Percentiles rank a stretch among this genome's conserved stretches.
Conservation (phyloP, 352 stramenopile genomes). For the Phytopythium cucurbitacearum region DNA sequence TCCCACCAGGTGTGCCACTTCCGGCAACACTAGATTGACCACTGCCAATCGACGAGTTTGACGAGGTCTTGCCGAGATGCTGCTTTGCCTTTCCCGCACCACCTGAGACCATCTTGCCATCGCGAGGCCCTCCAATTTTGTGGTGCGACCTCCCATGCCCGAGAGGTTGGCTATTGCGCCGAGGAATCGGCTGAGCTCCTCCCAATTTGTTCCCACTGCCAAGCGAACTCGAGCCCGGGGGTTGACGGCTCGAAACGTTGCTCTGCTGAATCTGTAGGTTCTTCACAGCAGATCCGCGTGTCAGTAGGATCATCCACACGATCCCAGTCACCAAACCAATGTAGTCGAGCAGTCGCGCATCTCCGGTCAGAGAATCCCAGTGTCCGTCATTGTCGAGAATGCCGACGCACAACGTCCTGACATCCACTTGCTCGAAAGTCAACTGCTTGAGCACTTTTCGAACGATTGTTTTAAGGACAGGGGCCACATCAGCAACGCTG, state of each 20-base stretch:
- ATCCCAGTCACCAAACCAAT: conserved; percentile 73
- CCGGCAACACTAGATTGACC: conserved; percentile 6
- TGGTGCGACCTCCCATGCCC: conserved; percentile 9
- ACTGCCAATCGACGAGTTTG: not conserved
- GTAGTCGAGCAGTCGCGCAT: conserved; percentile 71
- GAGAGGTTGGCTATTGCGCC: conserved; percentile 30
- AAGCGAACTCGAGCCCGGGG: conserved; percentile 22
- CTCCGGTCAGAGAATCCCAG: conserved; percentile 57
- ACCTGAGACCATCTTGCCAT: conserved; percentile 21
- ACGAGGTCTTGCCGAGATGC: conserved; percentile 11
- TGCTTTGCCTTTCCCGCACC: conserved; percentile 34
- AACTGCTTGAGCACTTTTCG: conserved; percentile 81
- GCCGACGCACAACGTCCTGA: conserved; percentile 72
- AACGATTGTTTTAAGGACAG: conserved; percentile 82
- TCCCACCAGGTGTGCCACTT: conserved; percentile 7
- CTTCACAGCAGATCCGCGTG: conserved; percentile 75
- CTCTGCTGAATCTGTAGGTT: conserved; percentile 84
- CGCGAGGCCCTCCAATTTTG: conserved; percentile 17
- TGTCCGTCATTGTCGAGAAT: conserved; percentile 74
- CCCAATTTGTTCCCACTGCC: conserved; percentile 41
- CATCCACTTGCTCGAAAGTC: conserved; percentile 80
- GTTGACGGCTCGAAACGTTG: conserved; percentile 33
- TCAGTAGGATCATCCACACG: conserved; percentile 73
- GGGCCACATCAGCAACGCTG: conserved; percentile 62
- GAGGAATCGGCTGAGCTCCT: conserved; percentile 48